Conservation (phyloP, 495 filamentous ascomycete species). For the Astrothelium macrocarpum region DNA sequence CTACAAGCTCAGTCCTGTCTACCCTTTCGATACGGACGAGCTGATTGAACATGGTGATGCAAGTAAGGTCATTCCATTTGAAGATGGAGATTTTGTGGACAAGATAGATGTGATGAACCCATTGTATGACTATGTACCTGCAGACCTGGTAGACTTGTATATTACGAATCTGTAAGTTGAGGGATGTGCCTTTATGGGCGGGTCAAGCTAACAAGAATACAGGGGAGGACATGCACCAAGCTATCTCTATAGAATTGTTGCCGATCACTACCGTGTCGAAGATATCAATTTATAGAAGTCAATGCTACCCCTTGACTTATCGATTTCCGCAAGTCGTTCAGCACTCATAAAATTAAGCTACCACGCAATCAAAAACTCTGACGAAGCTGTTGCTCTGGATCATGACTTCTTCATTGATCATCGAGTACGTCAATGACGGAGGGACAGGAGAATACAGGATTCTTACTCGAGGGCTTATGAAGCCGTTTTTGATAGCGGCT, state of each 20-base stretch:
- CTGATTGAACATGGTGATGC: constrained; percentile 76
- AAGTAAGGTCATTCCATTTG: constrained; percentile 59
- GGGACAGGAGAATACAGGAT: no score
- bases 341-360: neutral
- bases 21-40: constrained; percentile 66
- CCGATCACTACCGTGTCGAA: constrained; percentile 25
- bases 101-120: constrained; percentile 73
- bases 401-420: no score
- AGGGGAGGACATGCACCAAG: constrained; percentile 62
- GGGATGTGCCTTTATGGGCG: neutral
- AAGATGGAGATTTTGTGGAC: constrained; percentile 64
- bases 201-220: neutral
- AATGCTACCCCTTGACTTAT: neutral
- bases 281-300: constrained; percentile 19
- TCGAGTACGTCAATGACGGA: no score
- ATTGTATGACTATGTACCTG: constrained; percentile 70
- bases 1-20: constrained; percentile 84
- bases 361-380: neutral
- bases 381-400: no score
- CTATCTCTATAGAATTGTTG: constrained; percentile 23
- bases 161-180: constrained; percentile 80
- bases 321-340: neutral
- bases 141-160: constrained; percentile 76
- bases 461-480: no score
- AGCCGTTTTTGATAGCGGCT: no score